Evolutionary conservation across 2,329 filamentous ascomycete genomes (phyloP).

Genomic region (Diplodia sapinea): DNA sequence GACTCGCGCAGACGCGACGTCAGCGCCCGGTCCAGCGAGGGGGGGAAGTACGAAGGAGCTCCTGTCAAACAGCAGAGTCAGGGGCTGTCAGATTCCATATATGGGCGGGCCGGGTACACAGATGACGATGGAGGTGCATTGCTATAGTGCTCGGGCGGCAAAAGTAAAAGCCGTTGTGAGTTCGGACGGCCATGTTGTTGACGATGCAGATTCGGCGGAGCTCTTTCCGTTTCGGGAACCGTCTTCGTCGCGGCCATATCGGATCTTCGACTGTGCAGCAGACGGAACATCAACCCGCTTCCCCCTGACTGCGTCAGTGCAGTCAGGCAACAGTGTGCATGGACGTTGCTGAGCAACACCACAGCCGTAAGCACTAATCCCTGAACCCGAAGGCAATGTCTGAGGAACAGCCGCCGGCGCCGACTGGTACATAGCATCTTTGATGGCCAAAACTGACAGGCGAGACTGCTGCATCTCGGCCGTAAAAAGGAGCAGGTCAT

Average conservation of each 20-base stretch:
- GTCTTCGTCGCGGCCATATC: not conserved
- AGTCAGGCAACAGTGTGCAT: not conserved
- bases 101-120: no score
- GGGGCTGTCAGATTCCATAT: no score
- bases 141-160: no score
- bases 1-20: constrained; percentile 6
- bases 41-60: no score
- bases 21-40: no score
- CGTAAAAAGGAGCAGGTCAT: no score
- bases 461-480: not conserved
- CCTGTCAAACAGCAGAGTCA: no score
- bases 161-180: no score
- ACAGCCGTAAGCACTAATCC: not conserved
- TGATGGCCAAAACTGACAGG: not conserved
- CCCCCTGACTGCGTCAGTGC: not conserved
- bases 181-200: not conserved
- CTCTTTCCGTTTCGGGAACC: not conserved
- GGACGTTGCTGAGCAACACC: not conserved
- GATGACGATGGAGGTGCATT: no score
- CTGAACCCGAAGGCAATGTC: not conserved
- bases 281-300: not conserved
- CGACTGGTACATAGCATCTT: not conserved
- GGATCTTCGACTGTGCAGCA: not conserved
- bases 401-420: not conserved
- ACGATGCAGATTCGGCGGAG: not conserved